Evolutionary conservation across 1,139 yeast species (phyloP), one percentile per base, ranked within the genome.

Genomic region (Debaryomyces sp.): DNA sequence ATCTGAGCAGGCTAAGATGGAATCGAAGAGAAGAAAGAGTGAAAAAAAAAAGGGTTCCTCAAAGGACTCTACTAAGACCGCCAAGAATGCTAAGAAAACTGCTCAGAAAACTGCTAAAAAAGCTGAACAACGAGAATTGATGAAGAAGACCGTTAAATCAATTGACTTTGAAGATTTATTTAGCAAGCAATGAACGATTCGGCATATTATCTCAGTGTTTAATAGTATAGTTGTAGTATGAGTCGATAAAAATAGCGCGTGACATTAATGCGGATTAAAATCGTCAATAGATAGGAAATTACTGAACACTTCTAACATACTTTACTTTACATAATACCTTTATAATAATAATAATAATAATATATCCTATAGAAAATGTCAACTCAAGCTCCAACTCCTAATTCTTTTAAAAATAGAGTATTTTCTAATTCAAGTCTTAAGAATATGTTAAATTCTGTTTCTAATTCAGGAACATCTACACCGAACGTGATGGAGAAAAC

Each of bases 401-500:
- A 21, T 15, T 35, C 45, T 22, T 17, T 18, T 17, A 42, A 35
- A 15, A 26, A 34, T 6, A 42, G 26, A 24, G 45, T 34, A 12
- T 34, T 42, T 23, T 42, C 45, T 7, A 42, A 26, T 34, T 34
- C 34, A 4, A 42, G 45, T 34, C 32, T 42, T 5, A 51, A 50
- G 29, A 50, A 51, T 15, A 33, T 45, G 44, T 45, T 41, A 13
- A 41, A 48, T 21, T 41, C 47, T 9, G 45, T 48, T 17, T 46
- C 43, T 5, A 41, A 41, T 41, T 51, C 60, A 7, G 59, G 62
- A 6, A 37, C 55, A 8, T 46, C 60, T 8, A 52, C 57, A 2
- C 51, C 63, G 12, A 50, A 40, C 22, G 44, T 48, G 22, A 72
- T 75, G 64, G 70, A 68, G 47, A 73, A 72, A 50, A 70, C 77